A percentile compares a stretch with the other conserved stretches of the same genome.
Evolutionary conservation across 768 basidiomycete genomes (phyloP).

Genomic region (Tubosaeta sp.): DNA sequence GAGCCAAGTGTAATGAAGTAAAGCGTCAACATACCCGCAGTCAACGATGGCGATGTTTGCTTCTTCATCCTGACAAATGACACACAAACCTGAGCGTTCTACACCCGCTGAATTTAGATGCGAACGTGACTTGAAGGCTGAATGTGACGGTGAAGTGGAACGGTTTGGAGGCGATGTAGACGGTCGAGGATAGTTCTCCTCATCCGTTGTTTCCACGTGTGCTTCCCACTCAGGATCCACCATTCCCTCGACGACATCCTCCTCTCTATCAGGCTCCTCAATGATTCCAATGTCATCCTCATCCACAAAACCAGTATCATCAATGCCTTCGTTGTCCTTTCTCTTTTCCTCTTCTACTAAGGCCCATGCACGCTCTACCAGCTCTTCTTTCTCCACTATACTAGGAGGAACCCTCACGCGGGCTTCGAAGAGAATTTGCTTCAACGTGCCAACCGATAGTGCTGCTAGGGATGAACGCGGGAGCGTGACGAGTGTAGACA

Average conservation of each 20-base stretch:
- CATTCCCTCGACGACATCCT: conserved; percentile 13
- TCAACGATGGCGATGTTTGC: conserved; percentile 92
- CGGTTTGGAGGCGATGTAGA: conserved; percentile 18
- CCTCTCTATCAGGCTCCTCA: conserved; percentile 17
- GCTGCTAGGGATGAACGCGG: conserved; percentile 49
- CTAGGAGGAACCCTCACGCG: conserved; percentile 53
- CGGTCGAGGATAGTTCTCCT: neutral
- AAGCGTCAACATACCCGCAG: conserved; percentile 60
- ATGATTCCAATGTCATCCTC: conserved; percentile 30
- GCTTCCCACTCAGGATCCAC: conserved; percentile 17
- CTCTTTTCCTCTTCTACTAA: conserved; percentile 63
- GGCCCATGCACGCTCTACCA: conserved; percentile 64
- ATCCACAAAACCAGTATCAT: conserved; percentile 6
- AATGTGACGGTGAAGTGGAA: conserved; percentile 29
- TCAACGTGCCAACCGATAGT: conserved; percentile 69
- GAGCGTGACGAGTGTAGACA: conserved; percentile 65
- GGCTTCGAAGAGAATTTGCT: conserved; percentile 75
- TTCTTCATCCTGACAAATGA: conserved; percentile 92
- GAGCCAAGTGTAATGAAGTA: neutral
- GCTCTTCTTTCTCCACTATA: conserved; percentile 81
- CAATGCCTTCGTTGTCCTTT: conserved; percentile 42
- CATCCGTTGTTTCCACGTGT: neutral
- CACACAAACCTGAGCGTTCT: conserved; percentile 78
- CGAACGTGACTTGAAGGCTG: conserved; percentile 34
- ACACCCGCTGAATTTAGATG: conserved; percentile 18